These are phyloP conservation scores for Psilocybe cyanescens DNA, from an alignment of 768 basidiomycete genomes.

Conservation along the genomic window DNA sequence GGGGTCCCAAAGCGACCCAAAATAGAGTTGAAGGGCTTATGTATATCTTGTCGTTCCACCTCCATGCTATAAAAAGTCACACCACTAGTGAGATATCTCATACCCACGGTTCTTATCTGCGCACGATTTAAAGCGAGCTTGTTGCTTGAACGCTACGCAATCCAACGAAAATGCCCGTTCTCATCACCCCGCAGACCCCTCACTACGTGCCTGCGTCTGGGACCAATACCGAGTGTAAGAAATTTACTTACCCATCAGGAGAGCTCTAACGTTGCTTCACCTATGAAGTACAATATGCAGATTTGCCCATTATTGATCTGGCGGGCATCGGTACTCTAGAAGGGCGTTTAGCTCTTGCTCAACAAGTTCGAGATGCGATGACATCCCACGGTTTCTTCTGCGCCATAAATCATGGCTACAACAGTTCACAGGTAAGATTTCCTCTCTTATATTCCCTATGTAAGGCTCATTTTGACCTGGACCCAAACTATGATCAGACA, in stretches of 20 bases:
- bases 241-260: not conserved
- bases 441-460: too few relatives aligned
- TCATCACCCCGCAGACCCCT: constrained; percentile 17
- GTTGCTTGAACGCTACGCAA: too few relatives aligned
- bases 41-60: too few relatives aligned
- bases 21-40: too few relatives aligned
- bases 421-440: constrained; percentile 35
- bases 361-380: constrained; percentile 50
- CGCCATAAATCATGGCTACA: constrained; percentile 50
- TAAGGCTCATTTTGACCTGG: not conserved
- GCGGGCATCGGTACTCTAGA: constrained; percentile 40
- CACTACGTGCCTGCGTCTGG: constrained; percentile 24
- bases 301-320: constrained; percentile 57
- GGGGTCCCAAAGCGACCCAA: too few relatives aligned
- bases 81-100: too few relatives aligned
- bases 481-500: constrained; percentile 31
- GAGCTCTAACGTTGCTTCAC: not conserved
- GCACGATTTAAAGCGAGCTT: too few relatives aligned
- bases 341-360: constrained; percentile 39
- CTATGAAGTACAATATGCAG: constrained; percentile 41
- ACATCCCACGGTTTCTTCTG: constrained; percentile 50
- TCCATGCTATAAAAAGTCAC: too few relatives aligned
- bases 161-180: constrained; percentile 14
- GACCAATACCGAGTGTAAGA: constrained; percentile 23
- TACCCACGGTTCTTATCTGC: too few relatives aligned